phyloP scores from a whole-genome alignment of 2,329 filamentous ascomycete species.

The Colletotrichum brevisporum region DNA sequence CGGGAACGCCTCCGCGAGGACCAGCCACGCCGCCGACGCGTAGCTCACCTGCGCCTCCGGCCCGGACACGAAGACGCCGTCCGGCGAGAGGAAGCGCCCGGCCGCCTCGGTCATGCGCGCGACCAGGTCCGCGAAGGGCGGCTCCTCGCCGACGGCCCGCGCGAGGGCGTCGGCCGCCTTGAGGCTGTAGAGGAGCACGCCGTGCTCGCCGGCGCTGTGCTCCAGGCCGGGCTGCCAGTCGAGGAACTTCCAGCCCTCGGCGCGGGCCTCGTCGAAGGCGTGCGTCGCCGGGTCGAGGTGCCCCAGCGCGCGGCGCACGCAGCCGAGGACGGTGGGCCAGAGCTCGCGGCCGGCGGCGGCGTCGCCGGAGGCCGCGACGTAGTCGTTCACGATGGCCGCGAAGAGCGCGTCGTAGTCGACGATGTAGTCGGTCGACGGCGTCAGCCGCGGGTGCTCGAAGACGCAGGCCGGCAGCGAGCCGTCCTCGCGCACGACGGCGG shows the following conservation, averaged over 20 bases:
- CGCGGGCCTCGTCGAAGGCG: conserved; percentile 41
- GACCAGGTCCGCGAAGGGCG: conserved; percentile 43
- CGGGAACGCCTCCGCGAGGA: conserved; percentile 46
- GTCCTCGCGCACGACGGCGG: conserved; percentile 50
- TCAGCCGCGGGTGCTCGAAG: conserved; percentile 50
- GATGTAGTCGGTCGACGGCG: conserved; percentile 51
- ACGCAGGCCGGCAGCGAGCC: conserved; percentile 51
- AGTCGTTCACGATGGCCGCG: conserved; percentile 50
- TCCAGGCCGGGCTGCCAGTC: conserved; percentile 50
- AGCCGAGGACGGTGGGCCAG: conserved; percentile 50
- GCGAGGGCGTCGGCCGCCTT: conserved; percentile 49
- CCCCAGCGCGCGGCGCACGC: conserved; percentile 45
- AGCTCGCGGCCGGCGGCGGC: conserved; percentile 46
- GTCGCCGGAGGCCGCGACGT: conserved; percentile 50
- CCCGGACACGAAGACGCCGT: conserved; percentile 46
- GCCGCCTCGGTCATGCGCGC: conserved; percentile 44
- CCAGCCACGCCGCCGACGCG: conserved; percentile 50
- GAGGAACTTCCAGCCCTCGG: conserved; percentile 49
- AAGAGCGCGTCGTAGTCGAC: conserved; percentile 55
- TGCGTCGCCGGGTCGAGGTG: conserved; percentile 45
- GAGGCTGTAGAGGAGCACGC: conserved; percentile 48
- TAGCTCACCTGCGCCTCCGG: conserved; percentile 47
- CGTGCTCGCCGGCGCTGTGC: conserved; percentile 48
- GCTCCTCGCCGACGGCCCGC: conserved; percentile 42
- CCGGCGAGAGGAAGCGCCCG: conserved; percentile 40